A percentile compares a stretch with the other conserved stretches of the same genome.
These are phyloP conservation scores for Olyra latifolia DNA, from an alignment of 176 grass and related monocot genomes.

Conservation along the genomic window DNA sequence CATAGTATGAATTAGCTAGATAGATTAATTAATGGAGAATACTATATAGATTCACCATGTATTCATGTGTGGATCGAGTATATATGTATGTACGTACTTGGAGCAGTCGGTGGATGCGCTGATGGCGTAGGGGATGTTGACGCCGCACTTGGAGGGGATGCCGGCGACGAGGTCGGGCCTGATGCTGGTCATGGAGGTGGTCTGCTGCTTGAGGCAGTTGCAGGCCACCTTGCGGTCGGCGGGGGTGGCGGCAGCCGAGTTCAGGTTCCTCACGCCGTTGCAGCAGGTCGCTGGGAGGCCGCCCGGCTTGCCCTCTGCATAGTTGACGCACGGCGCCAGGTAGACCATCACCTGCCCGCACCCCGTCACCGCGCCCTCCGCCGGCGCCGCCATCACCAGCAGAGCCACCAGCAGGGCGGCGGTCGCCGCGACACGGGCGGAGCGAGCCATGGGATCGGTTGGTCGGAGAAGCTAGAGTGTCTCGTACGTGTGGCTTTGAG, in stretches of 20 bases:
- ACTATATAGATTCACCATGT: no score
- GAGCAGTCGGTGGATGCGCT: conserved; percentile 36
- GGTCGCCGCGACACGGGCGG: conserved; percentile 3
- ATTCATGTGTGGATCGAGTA: no score
- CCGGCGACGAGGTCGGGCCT: conserved; percentile 21
- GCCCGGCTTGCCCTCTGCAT: no score
- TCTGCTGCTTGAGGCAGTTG: conserved; percentile 38
- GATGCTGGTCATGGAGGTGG: conserved; percentile 13
- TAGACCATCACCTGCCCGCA: conserved; percentile 26
- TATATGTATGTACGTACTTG: conserved; percentile 19
- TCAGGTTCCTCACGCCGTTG: conserved; percentile 38
- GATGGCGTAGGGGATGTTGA: conserved; percentile 46
- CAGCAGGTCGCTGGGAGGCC: not conserved
- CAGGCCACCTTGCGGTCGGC: conserved; percentile 36
- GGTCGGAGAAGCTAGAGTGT: no score
- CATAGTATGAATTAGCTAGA: no score
- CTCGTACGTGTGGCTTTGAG: no score
- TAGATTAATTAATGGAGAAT: no score
- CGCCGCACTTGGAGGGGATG: conserved; percentile 45
- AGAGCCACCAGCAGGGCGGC: conserved; percentile 20
- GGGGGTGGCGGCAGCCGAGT: not conserved
- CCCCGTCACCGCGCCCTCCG: not conserved
- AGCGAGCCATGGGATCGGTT: conserved; percentile 3
- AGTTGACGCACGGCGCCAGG: no score
- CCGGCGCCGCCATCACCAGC: not conserved